Evolutionary conservation across 306 rosid species (phyloP).

Genomic region (Medicago lupulina): DNA sequence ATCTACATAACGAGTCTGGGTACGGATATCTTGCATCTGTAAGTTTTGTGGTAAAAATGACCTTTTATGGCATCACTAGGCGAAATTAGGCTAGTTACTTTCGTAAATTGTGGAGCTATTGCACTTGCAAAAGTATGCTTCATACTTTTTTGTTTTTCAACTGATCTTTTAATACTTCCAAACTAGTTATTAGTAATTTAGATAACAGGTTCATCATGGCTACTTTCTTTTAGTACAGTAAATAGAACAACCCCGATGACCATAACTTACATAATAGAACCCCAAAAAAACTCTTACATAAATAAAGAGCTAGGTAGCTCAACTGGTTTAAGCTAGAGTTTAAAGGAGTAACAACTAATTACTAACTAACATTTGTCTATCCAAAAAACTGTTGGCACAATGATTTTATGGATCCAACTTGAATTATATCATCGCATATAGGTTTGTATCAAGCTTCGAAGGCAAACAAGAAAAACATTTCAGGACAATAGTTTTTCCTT

Average conservation of each 20-base stretch:
- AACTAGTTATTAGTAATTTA: neutral
- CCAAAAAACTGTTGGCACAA: neutral
- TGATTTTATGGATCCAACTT: neutral
- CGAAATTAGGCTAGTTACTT: neutral
- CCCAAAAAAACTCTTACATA: neutral
- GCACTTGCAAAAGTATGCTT: conserved; percentile 1
- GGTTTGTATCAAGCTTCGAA: neutral
- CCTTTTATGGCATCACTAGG: conserved; percentile 10
- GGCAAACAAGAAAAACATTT: neutral
- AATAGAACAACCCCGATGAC: neutral
- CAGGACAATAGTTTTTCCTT: neutral
- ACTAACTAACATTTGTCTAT: no score
- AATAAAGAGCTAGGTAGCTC: no score
- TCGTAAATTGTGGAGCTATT: neutral
- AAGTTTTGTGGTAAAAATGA: conserved; percentile 13
- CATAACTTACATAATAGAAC: neutral
- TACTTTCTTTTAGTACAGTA: conserved; percentile 1
- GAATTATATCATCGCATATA: neutral
- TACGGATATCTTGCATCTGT: neutral
- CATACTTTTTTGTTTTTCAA: neutral
- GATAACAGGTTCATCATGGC: neutral
- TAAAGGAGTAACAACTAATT: no score
- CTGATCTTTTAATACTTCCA: neutral
- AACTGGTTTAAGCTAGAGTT: no score
- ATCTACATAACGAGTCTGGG: conserved; percentile 1